A percentile compares a stretch with the other conserved stretches of the same genome.
Conservation (phyloP, 768 basidiomycete genomes). For the Stropharia rugosoannulata region DNA sequence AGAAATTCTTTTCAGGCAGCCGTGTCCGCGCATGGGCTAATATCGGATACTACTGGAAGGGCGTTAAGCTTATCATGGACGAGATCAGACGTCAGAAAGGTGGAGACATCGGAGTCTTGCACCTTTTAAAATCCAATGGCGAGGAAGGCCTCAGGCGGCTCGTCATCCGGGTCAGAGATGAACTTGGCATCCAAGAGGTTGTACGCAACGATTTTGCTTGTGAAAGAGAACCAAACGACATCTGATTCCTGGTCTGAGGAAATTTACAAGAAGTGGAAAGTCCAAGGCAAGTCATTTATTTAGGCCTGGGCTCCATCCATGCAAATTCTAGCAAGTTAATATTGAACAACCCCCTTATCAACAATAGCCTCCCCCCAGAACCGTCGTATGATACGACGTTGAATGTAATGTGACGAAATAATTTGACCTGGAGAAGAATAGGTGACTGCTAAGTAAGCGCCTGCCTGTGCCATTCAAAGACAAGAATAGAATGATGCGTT, state of each 20-base stretch:
- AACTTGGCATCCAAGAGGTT: slow-evolving; percentile 20
- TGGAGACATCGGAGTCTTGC: slow-evolving; percentile 43
- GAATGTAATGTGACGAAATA: slow-evolving; percentile 19
- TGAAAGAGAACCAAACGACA: neutral
- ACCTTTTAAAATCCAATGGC: slow-evolving; percentile 34
- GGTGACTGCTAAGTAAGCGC: slow-evolving; percentile 20
- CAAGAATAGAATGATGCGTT: slow-evolving; percentile 17
- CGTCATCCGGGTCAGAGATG: slow-evolving; percentile 36
- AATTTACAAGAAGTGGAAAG: no score
- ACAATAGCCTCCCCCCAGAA: slow-evolving; percentile 21
- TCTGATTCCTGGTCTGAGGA: neutral
- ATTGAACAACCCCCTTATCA: slow-evolving; percentile 20
- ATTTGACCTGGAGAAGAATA: slow-evolving; percentile 20
- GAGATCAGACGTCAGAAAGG: slow-evolving; percentile 44
- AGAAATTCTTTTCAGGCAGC: slow-evolving; percentile 46
- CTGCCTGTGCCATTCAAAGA: slow-evolving; percentile 12
- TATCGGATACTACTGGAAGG: slow-evolving; percentile 39
- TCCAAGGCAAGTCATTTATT: no score
- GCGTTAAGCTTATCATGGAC: slow-evolving; percentile 53
- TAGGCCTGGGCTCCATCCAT: neutral
- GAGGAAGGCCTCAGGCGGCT: slow-evolving; percentile 37
- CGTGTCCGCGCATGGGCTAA: slow-evolving; percentile 56
- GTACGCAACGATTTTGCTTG: neutral
- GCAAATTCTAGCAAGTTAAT: slow-evolving; percentile 23
- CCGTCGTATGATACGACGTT: slow-evolving; percentile 18